Conservation (phyloP, 2,329 filamentous ascomycete genomes). For the Verruconis gallopava region DNA sequence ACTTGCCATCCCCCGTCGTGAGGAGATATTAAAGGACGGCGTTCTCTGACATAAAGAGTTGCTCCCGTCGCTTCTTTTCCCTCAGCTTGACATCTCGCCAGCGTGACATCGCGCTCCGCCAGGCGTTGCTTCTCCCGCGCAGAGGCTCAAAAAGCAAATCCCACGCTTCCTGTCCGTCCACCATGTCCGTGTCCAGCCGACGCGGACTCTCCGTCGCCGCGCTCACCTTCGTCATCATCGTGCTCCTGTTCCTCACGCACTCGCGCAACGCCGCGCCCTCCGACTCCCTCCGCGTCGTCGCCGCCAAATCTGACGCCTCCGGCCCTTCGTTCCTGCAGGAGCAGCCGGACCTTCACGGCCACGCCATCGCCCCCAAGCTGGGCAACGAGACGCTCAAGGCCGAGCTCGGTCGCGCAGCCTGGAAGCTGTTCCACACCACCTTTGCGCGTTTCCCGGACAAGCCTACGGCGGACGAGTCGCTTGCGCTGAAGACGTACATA, state of each 20-base stretch:
- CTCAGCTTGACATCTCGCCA: no score
- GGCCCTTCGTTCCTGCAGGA: constrained; percentile 8
- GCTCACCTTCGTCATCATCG: not conserved
- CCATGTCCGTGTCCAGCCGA: not conserved
- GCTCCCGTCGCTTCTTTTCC: no score
- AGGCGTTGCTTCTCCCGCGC: no score
- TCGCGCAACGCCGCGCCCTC: not conserved
- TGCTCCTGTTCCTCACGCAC: not conserved
- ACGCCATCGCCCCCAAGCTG: constrained; percentile 65
- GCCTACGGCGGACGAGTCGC: constrained; percentile 46
- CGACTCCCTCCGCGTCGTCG: not conserved
- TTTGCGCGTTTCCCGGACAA: constrained; percentile 53
- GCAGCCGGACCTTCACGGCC: constrained; percentile 41
- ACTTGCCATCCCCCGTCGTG: no score
- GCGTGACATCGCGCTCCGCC: no score
- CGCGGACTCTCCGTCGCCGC: not conserved
- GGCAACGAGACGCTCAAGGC: constrained; percentile 71
- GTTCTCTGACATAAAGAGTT: no score
- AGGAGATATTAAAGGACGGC: no score
- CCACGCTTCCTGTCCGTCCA: no score
- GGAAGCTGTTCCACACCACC: constrained; percentile 54
- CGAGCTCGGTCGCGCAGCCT: constrained; percentile 51
- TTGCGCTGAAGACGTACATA: constrained; percentile 46
- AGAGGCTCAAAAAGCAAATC: no score
- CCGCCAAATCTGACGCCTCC: not conserved